These are phyloP conservation scores for Leccinum imitatum DNA, from an alignment of 768 basidiomycete genomes.

Conservation along the genomic window DNA sequence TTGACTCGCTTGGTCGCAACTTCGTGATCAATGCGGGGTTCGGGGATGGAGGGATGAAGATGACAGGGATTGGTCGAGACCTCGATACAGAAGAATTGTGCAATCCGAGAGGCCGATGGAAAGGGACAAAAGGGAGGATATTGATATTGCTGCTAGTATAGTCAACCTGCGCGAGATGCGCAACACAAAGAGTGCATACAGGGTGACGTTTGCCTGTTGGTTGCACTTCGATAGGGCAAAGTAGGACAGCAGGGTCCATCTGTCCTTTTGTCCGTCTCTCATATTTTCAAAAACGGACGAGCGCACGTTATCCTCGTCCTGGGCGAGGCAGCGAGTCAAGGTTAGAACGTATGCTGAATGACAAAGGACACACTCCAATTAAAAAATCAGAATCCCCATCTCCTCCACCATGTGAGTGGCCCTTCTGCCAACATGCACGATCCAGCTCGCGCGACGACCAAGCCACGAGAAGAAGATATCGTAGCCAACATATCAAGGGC, in stretches of 20 bases:
- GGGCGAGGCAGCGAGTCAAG: slow-evolving; percentile 11
- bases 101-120: slow-evolving; percentile 95
- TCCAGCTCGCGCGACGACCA: slow-evolving; percentile 79
- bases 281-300: slow-evolving; percentile 78
- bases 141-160: slow-evolving; percentile 64
- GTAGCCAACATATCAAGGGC: slow-evolving; percentile 74
- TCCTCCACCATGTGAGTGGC: slow-evolving; percentile 89
- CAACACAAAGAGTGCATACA: slow-evolving; percentile 36
- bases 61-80: slow-evolving; percentile 86
- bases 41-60: slow-evolving; percentile 72
- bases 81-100: slow-evolving; percentile 81
- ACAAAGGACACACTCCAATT: slow-evolving; percentile 65
- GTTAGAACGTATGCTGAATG: background rate
- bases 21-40: slow-evolving; percentile 81
- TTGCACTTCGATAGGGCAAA: slow-evolving; percentile 79
- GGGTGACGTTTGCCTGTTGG: slow-evolving; percentile 77
- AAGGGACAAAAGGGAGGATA: slow-evolving; percentile 66
- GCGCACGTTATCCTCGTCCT: slow-evolving; percentile 75
- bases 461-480: slow-evolving; percentile 58
- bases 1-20: slow-evolving; percentile 87
- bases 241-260: slow-evolving; percentile 51
- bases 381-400: slow-evolving; percentile 76
- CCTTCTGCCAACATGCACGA: slow-evolving; percentile 75
- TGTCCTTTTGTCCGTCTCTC: slow-evolving; percentile 67
- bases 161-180: background rate